A percentile compares a stretch with the other conserved stretches of the same genome.
Conservation (phyloP, 495 filamentous ascomycete species). For the Aspergillus heteromorphus region DNA sequence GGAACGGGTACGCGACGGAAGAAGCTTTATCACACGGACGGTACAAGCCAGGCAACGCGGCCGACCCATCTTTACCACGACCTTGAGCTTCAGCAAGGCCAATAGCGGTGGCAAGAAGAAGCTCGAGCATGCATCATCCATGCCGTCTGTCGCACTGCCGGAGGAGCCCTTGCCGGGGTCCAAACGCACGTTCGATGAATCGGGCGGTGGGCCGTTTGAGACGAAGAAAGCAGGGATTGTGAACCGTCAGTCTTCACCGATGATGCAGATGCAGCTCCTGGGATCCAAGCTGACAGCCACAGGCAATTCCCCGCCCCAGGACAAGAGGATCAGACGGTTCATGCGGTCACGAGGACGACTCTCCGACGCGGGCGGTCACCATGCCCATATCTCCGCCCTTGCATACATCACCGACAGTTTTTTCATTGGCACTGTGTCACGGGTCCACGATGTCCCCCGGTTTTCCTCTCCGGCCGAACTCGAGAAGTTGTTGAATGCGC, state of each 20-base stretch:
- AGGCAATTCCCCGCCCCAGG: slow-evolving; percentile 48
- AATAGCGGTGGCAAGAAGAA: slow-evolving; percentile 57
- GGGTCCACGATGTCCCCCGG: slow-evolving; percentile 69
- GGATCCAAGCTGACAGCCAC: background rate
- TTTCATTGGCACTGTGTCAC: slow-evolving; percentile 83
- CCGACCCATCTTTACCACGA: slow-evolving; percentile 91
- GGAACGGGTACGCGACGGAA: slow-evolving; percentile 85
- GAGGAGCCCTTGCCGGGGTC: slow-evolving; percentile 17
- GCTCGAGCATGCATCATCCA: slow-evolving; percentile 41
- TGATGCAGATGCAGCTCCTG: background rate
- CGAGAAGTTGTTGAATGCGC: slow-evolving; percentile 30
- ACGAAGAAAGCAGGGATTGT: slow-evolving; percentile 35
- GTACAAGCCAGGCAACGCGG: slow-evolving; percentile 89
- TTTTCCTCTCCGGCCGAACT: slow-evolving; percentile 43
- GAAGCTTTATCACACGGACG: slow-evolving; percentile 86
- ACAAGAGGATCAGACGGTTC: slow-evolving; percentile 72
- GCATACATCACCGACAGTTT: slow-evolving; percentile 89
- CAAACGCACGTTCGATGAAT: slow-evolving; percentile 22
- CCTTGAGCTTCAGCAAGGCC: slow-evolving; percentile 76
- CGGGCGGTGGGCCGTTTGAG: slow-evolving; percentile 38
- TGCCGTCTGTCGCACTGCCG: slow-evolving; percentile 27
- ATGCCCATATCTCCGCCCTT: slow-evolving; percentile 76
- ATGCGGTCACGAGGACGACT: slow-evolving; percentile 72
- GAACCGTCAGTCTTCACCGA: slow-evolving; percentile 33
- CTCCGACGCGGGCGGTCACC: slow-evolving; percentile 61